Evolutionary conservation across 495 filamentous ascomycete genomes (phyloP).

Genomic region (Neurospora cerealis): DNA sequence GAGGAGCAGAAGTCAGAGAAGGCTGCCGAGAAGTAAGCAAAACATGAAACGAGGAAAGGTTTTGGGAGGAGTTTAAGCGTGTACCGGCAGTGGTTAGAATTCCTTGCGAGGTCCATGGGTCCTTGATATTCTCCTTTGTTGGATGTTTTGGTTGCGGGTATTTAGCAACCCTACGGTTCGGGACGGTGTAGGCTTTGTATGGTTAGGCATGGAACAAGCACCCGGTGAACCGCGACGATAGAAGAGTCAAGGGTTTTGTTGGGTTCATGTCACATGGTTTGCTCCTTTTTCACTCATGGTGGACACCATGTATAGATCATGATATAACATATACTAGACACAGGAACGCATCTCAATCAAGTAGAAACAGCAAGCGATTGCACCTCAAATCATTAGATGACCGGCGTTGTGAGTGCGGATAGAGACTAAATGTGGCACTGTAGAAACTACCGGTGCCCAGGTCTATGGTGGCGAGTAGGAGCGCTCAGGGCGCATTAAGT

Average conservation of each 20-base stretch:
- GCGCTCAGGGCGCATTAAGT: background rate
- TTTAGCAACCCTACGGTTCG: background rate
- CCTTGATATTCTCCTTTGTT: background rate
- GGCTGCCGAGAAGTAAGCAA: background rate
- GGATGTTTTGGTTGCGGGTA: background rate
- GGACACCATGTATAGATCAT: background rate
- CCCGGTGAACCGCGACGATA: background rate
- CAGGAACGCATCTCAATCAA: background rate
- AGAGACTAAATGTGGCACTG: background rate
- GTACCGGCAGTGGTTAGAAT: background rate
- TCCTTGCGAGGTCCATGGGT: background rate
- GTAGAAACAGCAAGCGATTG: background rate
- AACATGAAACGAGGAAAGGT: background rate
- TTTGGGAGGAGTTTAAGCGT: background rate
- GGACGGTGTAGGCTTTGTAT: background rate
- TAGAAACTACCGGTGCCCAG: background rate
- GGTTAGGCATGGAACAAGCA: background rate
- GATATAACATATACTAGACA: background rate
- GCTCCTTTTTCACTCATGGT: background rate
- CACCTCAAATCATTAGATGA: background rate
- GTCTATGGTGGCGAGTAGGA: background rate
- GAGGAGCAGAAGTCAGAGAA: slow-evolving; percentile 13
- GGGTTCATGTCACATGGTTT: background rate
- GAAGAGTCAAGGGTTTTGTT: background rate
- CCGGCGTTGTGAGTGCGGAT: background rate